A percentile compares a stretch with the other conserved stretches of the same genome.
Conservation (phyloP, 345 rosid species). For the Citrus australasica region DNA sequence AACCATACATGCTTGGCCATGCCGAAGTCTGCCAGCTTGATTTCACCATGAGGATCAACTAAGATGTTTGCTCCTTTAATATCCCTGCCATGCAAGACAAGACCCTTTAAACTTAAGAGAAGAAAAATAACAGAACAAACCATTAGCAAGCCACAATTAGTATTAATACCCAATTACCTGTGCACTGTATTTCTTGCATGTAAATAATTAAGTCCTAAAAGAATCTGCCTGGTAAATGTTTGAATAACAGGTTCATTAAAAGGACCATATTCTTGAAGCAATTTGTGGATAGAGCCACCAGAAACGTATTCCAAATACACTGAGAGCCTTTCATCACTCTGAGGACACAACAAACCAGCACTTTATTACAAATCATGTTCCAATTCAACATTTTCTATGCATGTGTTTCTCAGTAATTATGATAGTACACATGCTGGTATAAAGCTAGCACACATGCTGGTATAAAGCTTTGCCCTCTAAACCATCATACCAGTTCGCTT, state of each 20-base stretch:
- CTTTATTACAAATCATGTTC: slow-evolving; percentile 18
- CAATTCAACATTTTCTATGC: slow-evolving; percentile 4
- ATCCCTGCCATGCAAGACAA: slow-evolving; percentile 52
- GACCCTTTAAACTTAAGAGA: slow-evolving; percentile 4
- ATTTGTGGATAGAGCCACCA: slow-evolving; percentile 94
- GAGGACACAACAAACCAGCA: slow-evolving; percentile 27
- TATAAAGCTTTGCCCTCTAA: not conserved
- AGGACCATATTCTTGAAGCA: slow-evolving; percentile 90
- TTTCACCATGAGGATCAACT: slow-evolving; percentile 92
- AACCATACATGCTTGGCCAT: slow-evolving; percentile 90
- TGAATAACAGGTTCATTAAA: slow-evolving; percentile 92
- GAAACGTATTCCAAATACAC: slow-evolving; percentile 95
- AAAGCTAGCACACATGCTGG: not conserved
- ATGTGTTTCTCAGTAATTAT: not conserved
- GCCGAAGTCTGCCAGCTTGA: slow-evolving; percentile 96
- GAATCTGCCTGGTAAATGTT: slow-evolving; percentile 87
- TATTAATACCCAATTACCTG: slow-evolving; percentile 45
- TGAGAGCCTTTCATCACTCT: slow-evolving; percentile 87
- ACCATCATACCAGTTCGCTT: slow-evolving; percentile 78
- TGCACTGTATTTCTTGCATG: slow-evolving; percentile 94
- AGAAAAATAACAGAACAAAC: not conserved
- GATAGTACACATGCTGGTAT: not conserved
- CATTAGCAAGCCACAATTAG: not conserved
- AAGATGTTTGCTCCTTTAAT: slow-evolving; percentile 97
- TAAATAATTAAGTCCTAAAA: slow-evolving; percentile 81